Conservation (phyloP, 225 moss, liverwort and hornwort species). For the Physcomitrium patens region DNA sequence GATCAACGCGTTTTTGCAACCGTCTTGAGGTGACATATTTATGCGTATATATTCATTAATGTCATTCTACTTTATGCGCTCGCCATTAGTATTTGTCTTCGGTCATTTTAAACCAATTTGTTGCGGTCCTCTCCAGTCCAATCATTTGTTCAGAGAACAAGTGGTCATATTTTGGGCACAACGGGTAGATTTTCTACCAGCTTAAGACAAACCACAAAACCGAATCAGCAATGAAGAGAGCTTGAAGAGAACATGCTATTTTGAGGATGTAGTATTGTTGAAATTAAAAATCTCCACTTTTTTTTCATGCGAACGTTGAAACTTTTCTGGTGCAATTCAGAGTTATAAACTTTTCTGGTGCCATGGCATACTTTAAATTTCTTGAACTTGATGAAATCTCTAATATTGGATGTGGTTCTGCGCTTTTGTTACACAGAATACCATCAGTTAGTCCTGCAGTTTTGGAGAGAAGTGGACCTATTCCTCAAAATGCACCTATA, state of each 20-base stretch:
- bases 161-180: conserved; percentile 1
- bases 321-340: neutral
- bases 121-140: neutral
- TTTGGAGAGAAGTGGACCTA: conserved; percentile 93
- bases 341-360: conserved; percentile 15
- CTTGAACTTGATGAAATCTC: neutral
- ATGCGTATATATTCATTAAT: neutral
- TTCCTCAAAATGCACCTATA: conserved; percentile 97
- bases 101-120: neutral
- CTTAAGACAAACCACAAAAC: conserved; percentile 2
- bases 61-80: neutral
- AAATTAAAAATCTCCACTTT: too few species aligned
- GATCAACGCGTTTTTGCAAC: conserved; percentile 99
- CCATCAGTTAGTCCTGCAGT: conserved; percentile 96
- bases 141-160: conserved; percentile 9
- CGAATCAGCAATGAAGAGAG: too few species aligned
- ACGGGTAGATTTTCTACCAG: conserved; percentile 3
- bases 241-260: too few species aligned
- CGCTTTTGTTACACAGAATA: conserved; percentile 57
- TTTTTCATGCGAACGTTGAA: neutral
- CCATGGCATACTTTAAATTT: neutral
- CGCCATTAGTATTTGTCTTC: conserved; percentile 20
- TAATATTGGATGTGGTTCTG: conserved; percentile 4
- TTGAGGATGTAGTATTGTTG: too few species aligned
- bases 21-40: conserved; percentile 75